Conservation (phyloP, 192 early-diverging fungal genomes). For the Coemansia sp. region DNA sequence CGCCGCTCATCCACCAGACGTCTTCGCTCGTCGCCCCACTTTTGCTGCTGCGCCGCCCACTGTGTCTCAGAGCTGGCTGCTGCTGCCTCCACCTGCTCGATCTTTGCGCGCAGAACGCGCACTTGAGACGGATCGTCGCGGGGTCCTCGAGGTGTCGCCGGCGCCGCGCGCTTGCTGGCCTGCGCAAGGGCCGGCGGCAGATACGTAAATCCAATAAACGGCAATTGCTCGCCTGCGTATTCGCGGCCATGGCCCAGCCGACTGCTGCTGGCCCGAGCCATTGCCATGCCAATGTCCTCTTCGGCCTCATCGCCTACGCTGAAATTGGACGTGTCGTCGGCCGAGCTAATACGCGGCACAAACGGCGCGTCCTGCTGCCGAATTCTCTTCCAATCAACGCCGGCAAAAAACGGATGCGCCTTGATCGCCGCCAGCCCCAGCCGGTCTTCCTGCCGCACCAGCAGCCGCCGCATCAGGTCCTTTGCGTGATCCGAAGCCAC, state of each 20-base stretch:
- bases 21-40: conserved; percentile 34
- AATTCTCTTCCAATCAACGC: conserved; percentile 63
- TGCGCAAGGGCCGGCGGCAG: conserved; percentile 25
- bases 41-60: conserved; percentile 19
- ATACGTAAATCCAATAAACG: conserved; percentile 87
- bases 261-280: conserved; percentile 53
- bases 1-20: conserved; percentile 21
- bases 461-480: conserved; percentile 72
- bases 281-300: conserved; percentile 49
- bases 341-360: conserved; percentile 79
- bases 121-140: conserved; percentile 38
- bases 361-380: conserved; percentile 71
- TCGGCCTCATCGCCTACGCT: conserved; percentile 74
- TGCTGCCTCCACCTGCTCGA: conserved; percentile 38
- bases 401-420: conserved; percentile 64
- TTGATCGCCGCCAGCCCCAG: conserved; percentile 70
- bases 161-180: conserved; percentile 1
- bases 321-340: conserved; percentile 90
- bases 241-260: conserved; percentile 55
- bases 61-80: conserved; percentile 6
- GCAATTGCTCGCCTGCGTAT: conserved; percentile 75
- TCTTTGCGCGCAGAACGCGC: conserved; percentile 14
- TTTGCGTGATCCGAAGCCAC: conserved; percentile 61
- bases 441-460: conserved; percentile 70
- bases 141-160: conserved; percentile 25